Conservation (phyloP, 495 filamentous ascomycete genomes). For the Penicillium longicatenatum region DNA sequence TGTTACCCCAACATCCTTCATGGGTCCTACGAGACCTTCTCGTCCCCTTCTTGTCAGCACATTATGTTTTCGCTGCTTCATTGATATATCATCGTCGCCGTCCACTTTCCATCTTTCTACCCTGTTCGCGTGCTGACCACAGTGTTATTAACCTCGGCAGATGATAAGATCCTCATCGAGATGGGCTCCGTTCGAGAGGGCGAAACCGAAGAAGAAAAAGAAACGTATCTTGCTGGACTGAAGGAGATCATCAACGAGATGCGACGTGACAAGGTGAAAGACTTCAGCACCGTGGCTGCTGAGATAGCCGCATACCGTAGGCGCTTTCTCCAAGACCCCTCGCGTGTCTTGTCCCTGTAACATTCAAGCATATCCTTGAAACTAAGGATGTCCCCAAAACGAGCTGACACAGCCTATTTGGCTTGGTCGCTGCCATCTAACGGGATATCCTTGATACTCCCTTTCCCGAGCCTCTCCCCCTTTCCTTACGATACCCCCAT, state of each 20-base stretch:
- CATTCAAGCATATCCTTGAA: conserved; percentile 10
- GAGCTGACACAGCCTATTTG: conserved; percentile 28
- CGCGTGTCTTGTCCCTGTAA: conserved; percentile 52
- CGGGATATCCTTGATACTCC: not conserved
- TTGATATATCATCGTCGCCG: conserved; percentile 7
- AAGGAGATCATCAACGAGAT: conserved; percentile 74
- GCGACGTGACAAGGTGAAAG: conserved; percentile 70
- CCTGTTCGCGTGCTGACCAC: conserved; percentile 60
- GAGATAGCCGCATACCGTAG: conserved; percentile 84
- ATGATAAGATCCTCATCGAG: conserved; percentile 83
- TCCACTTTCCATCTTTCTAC: conserved; percentile 12
- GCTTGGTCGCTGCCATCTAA: not conserved
- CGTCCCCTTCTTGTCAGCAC: not conserved
- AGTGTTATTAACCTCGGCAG: conserved; percentile 59
- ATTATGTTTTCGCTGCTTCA: conserved; percentile 6
- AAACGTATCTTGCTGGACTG: conserved; percentile 73
- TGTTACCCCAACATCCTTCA: conserved; percentile 14
- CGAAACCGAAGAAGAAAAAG: conserved; percentile 67
- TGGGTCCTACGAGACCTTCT: conserved; percentile 12
- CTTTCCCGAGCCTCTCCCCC: not conserved
- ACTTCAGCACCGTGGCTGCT: conserved; percentile 77
- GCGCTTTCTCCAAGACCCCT: conserved; percentile 61
- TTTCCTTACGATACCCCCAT: conserved; percentile 14
- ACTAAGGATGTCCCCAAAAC: conserved; percentile 28
- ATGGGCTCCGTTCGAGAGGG: conserved; percentile 74